Evolutionary conservation across 306 rosid species (phyloP).

Genomic region (Psophocarpus tetragonolobus): DNA sequence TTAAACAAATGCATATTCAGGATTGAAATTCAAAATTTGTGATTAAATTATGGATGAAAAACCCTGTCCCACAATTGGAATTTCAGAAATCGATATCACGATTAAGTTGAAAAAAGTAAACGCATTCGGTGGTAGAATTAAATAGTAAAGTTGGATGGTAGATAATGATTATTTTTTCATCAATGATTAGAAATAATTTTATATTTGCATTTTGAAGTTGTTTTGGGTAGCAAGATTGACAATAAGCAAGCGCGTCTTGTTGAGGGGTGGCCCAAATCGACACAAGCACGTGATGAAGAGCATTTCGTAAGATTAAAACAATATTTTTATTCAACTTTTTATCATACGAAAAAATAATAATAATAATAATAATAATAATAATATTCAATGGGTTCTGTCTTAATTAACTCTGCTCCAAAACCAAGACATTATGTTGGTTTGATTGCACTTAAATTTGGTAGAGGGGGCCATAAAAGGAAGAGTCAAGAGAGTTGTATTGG

Average conservation of each 20-base stretch:
- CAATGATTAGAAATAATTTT: neutral
- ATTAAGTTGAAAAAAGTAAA: too few species aligned
- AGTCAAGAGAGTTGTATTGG: slow-evolving; percentile 11
- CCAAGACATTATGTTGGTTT: slow-evolving; percentile 24
- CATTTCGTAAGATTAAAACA: neutral
- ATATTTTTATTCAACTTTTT: neutral
- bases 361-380: too few species aligned
- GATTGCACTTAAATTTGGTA: slow-evolving; percentile 35
- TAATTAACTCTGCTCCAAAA: slow-evolving; percentile 15
- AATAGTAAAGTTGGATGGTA: neutral
- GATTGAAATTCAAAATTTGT: too few species aligned
- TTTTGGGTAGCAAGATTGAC: neutral
- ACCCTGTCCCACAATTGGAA: too few species aligned
- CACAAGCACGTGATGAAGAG: slow-evolving; percentile 35
- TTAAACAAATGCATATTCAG: too few species aligned
- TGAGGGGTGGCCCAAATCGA: slow-evolving; percentile 12
- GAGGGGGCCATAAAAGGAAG: slow-evolving; percentile 34
- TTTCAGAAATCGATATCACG: too few species aligned
- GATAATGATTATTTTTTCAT: neutral
- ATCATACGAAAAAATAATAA: neutral
- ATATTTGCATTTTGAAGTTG: neutral
- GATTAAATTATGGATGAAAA: too few species aligned
- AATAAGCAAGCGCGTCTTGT: neutral
- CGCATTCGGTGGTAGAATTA: too few species aligned
- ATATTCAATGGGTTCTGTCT: slow-evolving; percentile 11